Conservation (phyloP, 805 yeast species). For the Sungouiella blattae region DNA sequence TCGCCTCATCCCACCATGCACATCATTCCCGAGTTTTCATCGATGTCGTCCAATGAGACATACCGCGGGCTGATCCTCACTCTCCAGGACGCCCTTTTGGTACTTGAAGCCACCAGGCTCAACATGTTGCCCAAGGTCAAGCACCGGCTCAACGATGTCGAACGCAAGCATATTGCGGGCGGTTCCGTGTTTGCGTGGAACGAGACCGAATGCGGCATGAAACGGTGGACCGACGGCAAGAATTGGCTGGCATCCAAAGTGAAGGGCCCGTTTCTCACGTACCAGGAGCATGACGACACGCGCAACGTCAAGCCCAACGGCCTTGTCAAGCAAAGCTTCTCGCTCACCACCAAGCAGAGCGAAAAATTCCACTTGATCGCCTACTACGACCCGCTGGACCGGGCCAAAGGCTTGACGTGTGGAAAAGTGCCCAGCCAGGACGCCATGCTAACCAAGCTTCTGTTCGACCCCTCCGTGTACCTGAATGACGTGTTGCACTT, state of each 20-base stretch:
- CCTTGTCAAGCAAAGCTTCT: conserved; percentile 61
- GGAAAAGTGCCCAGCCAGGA: conserved; percentile 22
- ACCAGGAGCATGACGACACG: conserved; percentile 53
- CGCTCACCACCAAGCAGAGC: conserved; percentile 49
- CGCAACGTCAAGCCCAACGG: conserved; percentile 43
- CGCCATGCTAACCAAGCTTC: conserved; percentile 19
- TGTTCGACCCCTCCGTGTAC: conserved; percentile 15
- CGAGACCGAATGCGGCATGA: conserved; percentile 66
- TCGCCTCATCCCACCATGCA: too few relatives aligned
- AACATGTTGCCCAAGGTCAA: conserved; percentile 56
- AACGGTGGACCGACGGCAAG: conserved; percentile 77
- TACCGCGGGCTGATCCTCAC: conserved; percentile 58
- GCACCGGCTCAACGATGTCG: conserved; percentile 55
- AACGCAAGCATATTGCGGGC: conserved; percentile 49
- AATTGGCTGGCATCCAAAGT: conserved; percentile 74
- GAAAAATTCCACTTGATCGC: conserved; percentile 60
- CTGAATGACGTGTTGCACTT: conserved; percentile 7
- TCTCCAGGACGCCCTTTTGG: conserved; percentile 58
- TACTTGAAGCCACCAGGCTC: conserved; percentile 61
- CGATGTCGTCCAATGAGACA: conserved; percentile 33
- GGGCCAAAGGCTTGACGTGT: conserved; percentile 16
- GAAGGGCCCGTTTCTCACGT: conserved; percentile 55
- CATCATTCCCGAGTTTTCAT: conserved; percentile 2
- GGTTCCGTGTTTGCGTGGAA: conserved; percentile 72
- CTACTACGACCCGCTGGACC: conserved; percentile 28